These are phyloP conservation scores for Astrothelium macrocarpum DNA, from an alignment of 495 filamentous ascomycete genomes.

Conservation along the genomic window DNA sequence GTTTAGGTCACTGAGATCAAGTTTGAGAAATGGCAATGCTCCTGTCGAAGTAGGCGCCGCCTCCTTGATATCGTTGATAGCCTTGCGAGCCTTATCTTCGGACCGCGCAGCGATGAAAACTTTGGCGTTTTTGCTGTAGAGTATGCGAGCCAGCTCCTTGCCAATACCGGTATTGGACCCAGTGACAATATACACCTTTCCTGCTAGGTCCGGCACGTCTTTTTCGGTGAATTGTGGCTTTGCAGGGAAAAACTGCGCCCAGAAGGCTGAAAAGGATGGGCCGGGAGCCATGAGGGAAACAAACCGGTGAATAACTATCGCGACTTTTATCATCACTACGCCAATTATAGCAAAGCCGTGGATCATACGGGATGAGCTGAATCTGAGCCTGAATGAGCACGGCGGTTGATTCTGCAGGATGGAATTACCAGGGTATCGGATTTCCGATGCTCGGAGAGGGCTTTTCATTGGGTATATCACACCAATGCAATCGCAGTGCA, in stretches of 20 bases:
- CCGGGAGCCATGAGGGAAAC: no score
- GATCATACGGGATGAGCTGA: no score
- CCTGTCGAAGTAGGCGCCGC: constrained; percentile 12
- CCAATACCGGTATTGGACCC: constrained; percentile 36
- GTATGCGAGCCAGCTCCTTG: constrained; percentile 37
- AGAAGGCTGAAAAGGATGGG: no score
- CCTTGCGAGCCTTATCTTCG: constrained; percentile 25
- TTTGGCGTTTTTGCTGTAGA: constrained; percentile 39
- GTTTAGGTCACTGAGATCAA: constrained; percentile 27
- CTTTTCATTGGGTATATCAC: no score
- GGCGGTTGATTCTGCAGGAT: no score
- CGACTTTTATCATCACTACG: no score
- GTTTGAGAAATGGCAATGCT: constrained; percentile 26
- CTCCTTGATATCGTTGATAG: constrained; percentile 31
- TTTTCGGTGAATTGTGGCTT: constrained; percentile 20
- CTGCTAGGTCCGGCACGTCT: constrained; percentile 35
- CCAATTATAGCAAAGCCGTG: no score
- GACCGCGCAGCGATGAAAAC: constrained; percentile 46
- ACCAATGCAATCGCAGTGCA: no score
- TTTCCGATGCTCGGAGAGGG: no score
- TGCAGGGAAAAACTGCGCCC: background rate
- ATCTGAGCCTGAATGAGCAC: no score
- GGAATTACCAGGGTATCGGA: no score
- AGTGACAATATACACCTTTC: constrained; percentile 27
- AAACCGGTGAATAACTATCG: no score